These are phyloP conservation scores for Citrus mangshanensis DNA, from an alignment of 345 rosid genomes.

Conservation along the genomic window DNA sequence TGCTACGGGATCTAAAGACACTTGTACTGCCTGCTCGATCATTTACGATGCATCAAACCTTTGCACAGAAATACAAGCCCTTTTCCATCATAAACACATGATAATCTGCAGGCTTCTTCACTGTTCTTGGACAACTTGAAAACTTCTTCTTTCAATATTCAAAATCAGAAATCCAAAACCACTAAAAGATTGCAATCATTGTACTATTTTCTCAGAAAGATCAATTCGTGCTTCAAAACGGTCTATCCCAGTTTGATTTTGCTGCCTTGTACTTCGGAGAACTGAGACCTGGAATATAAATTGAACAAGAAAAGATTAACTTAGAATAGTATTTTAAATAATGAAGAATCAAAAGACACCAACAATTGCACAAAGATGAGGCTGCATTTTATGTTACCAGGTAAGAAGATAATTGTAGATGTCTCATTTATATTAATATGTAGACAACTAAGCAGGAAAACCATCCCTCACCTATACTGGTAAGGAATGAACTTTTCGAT, in stretches of 20 bases:
- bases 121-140: neutral
- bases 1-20: neutral
- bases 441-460: neutral
- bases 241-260: constrained; percentile 34
- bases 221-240: constrained; percentile 87
- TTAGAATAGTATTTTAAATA: neutral
- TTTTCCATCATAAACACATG: neutral
- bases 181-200: neutral
- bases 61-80: neutral
- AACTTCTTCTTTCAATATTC: neutral
- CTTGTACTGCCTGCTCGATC: neutral
- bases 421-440: neutral
- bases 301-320: neutral
- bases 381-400: neutral
- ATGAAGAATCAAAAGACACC: neutral
- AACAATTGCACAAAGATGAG: neutral
- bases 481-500: neutral
- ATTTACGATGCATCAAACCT: neutral
- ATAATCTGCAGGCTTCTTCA: neutral
- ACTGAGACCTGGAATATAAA: constrained; percentile 57
- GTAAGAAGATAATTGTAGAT: neutral
- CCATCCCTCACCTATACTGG: neutral
- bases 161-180: neutral
- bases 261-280: constrained; percentile 51
- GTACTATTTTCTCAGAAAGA: constrained; percentile 31